Percentiles rank a stretch among this genome's conserved stretches.
Evolutionary conservation across 495 filamentous ascomycete species (phyloP).

Genomic region (Neurospora pannonica): DNA sequence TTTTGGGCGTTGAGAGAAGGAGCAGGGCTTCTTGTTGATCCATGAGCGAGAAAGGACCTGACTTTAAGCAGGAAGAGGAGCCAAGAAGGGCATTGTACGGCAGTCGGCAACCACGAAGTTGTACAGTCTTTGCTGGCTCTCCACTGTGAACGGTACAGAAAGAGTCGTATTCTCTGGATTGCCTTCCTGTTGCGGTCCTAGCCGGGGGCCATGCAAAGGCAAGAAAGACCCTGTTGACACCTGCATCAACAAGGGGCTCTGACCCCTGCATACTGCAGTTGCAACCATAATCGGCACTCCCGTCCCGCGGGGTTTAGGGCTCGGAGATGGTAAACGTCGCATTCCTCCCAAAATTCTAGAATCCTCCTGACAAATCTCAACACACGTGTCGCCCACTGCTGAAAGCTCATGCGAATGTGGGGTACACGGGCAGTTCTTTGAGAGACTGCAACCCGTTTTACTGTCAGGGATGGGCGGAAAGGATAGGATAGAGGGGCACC

Average conservation of each 20-base stretch:
- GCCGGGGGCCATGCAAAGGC: background rate
- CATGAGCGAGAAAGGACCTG: background rate
- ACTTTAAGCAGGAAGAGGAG: background rate
- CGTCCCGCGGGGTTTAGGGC: no score
- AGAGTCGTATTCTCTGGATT: background rate
- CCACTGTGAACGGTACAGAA: no score
- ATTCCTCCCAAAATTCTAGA: background rate
- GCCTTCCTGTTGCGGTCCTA: background rate
- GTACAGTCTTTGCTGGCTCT: background rate
- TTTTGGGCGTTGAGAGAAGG: background rate
- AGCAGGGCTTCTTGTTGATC: background rate
- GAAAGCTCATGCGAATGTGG: no score
- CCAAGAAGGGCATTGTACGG: background rate
- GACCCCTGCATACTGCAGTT: background rate
- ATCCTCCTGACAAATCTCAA: background rate
- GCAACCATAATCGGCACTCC: background rate
- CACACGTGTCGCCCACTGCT: background rate
- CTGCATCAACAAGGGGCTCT: background rate
- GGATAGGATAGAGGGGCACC: no score
- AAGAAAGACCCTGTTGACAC: background rate
- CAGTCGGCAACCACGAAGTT: background rate
- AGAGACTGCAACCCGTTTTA: no score
- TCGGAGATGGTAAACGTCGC: background rate
- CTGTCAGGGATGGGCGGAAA: no score
- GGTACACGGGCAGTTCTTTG: no score